These are phyloP conservation scores for Saccharomyces hybrid DNA, from an alignment of 1,139 yeast species.

Conservation along the genomic window DNA sequence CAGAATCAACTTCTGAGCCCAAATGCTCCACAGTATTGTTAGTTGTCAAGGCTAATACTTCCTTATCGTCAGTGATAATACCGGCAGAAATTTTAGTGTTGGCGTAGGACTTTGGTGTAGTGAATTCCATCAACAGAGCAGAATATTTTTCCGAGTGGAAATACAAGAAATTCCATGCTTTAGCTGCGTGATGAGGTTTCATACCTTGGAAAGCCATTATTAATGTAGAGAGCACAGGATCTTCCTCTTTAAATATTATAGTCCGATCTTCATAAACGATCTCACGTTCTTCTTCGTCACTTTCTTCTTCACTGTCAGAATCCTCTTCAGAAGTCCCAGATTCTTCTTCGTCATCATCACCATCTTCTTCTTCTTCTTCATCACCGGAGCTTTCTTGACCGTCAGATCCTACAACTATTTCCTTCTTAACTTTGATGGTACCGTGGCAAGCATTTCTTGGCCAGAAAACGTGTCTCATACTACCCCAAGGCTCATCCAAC, in stretches of 20 bases:
- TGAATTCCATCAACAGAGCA: slow-evolving; percentile 88
- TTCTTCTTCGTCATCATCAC: slow-evolving; percentile 15
- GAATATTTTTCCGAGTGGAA: slow-evolving; percentile 72
- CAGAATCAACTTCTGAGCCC: slow-evolving; percentile 56
- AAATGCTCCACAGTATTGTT: slow-evolving; percentile 60
- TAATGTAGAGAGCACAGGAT: slow-evolving; percentile 64
- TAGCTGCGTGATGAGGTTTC: slow-evolving; percentile 99
- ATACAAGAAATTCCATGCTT: slow-evolving; percentile 88
- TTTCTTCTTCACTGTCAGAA: slow-evolving; percentile 11
- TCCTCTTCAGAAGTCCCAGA: slow-evolving; percentile 16
- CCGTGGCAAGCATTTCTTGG: slow-evolving; percentile 76
- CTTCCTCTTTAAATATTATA: slow-evolving; percentile 19
- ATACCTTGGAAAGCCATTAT: slow-evolving; percentile 98
- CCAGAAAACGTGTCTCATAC: slow-evolving; percentile 95
- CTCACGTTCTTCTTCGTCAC: slow-evolving; percentile 10
- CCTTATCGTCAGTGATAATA: slow-evolving; percentile 56
- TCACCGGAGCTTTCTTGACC: neutral
- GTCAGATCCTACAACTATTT: neutral
- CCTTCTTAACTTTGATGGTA: slow-evolving; percentile 38
- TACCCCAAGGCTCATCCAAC: slow-evolving; percentile 82
- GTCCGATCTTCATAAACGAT: slow-evolving; percentile 17
- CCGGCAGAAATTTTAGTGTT: slow-evolving; percentile 75
- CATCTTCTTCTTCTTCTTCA: slow-evolving; percentile 12
- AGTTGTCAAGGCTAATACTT: slow-evolving; percentile 57
- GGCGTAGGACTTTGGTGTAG: slow-evolving; percentile 87